These are phyloP conservation scores for Calcarisporium arbuscula DNA, from an alignment of 2,329 filamentous ascomycete species.

Conservation along the genomic window DNA sequence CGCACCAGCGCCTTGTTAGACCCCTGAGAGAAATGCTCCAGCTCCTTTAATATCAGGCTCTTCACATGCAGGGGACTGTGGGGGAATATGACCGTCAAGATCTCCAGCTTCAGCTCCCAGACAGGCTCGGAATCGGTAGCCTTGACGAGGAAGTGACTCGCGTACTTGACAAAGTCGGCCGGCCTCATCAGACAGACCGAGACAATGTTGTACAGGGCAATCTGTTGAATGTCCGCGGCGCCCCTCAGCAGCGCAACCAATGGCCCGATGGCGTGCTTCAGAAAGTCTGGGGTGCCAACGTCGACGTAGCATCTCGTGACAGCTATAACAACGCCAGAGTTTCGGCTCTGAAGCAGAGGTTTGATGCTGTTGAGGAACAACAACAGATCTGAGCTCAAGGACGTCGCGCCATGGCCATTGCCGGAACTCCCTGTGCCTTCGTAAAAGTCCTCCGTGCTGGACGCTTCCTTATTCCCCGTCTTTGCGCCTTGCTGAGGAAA, in stretches of 20 bases:
- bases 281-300: constrained; percentile 72
- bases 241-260: constrained; percentile 79
- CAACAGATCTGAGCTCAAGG: constrained; percentile 76
- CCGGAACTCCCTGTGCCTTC: constrained; percentile 51
- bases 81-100: constrained; percentile 86
- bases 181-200: constrained; percentile 78
- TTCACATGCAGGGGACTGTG: constrained; percentile 70
- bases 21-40: constrained; percentile 84
- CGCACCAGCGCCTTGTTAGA: constrained; percentile 70
- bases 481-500: constrained; percentile 67
- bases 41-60: constrained; percentile 80
- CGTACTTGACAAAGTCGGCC: constrained; percentile 77
- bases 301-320: constrained; percentile 81
- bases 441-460: constrained; percentile 69
- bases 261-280: constrained; percentile 71
- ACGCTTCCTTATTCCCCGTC: constrained; percentile 31
- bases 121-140: constrained; percentile 73
- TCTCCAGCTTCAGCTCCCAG: constrained; percentile 87
- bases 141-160: constrained; percentile 82
- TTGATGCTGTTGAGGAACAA: constrained; percentile 73
- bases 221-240: constrained; percentile 79
- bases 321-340: constrained; percentile 84
- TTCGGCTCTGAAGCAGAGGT: constrained; percentile 85
- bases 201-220: constrained; percentile 90
- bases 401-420: constrained; percentile 37